These are phyloP conservation scores for Malassezia cuniculi DNA, from an alignment of 1,284 basidiomycete genomes.

Conservation along the genomic window DNA sequence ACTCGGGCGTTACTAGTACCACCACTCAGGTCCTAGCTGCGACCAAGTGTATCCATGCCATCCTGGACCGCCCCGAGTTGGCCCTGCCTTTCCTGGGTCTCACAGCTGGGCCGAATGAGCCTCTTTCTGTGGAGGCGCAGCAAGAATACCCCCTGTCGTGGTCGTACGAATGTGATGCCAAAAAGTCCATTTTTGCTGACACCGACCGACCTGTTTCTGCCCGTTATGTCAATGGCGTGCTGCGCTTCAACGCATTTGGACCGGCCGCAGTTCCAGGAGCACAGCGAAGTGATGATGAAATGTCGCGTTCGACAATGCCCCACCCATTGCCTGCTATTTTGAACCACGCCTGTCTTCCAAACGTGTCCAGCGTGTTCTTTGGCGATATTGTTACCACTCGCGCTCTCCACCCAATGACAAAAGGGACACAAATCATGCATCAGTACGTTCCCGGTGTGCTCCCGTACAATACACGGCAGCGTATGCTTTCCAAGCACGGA, in stretches of 20 bases:
- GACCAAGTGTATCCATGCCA: conserved; percentile 33
- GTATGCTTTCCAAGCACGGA: conserved; percentile 37
- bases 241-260: conserved; percentile 44
- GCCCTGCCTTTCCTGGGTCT: conserved; percentile 34
- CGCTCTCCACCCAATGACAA: conserved; percentile 26
- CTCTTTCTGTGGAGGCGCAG: conserved; percentile 20
- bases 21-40: conserved; percentile 42
- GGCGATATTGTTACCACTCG: conserved; percentile 39
- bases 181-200: not conserved
- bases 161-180: not conserved
- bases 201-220: conserved; percentile 6
- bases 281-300: conserved; percentile 11
- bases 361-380: conserved; percentile 42
- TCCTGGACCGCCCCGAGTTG: conserved; percentile 32
- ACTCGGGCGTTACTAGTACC: conserved; percentile 34
- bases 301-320: conserved; percentile 37
- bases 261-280: conserved; percentile 29
- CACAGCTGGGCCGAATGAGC: conserved; percentile 33
- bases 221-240: conserved; percentile 40
- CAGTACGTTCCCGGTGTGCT: conserved; percentile 41
- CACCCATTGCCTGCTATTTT: conserved; percentile 42
- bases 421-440: conserved; percentile 41
- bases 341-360: conserved; percentile 42
- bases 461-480: conserved; percentile 25
- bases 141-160: conserved; percentile 26